phyloP scores from a whole-genome alignment of 2,329 filamentous ascomycete genomes.

The Plectosphaerella plurivora region DNA sequence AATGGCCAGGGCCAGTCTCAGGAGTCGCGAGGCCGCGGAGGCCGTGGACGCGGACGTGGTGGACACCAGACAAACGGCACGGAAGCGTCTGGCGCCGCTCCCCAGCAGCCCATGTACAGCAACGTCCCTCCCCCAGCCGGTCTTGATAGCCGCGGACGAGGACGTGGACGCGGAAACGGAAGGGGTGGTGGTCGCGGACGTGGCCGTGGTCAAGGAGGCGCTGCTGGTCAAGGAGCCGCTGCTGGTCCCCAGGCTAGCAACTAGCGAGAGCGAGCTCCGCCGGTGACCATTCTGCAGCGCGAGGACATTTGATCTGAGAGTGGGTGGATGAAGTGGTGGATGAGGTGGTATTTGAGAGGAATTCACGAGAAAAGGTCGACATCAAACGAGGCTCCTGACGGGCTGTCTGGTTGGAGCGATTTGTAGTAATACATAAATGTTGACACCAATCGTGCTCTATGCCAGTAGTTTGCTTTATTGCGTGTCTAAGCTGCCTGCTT shows the following conservation, averaged over 20 bases:
- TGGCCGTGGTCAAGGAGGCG: slow-evolving; percentile 3
- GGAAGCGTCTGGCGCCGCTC: slow-evolving; percentile 13
- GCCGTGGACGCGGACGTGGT: slow-evolving; percentile 6
- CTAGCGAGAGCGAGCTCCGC: not conserved
- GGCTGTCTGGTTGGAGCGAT: too few species aligned
- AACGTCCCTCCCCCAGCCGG: slow-evolving; percentile 57
- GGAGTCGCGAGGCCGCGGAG: slow-evolving; percentile 14
- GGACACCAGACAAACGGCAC: slow-evolving; percentile 9
- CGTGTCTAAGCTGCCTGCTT: slow-evolving; percentile 4
- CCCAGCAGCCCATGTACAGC: slow-evolving; percentile 33
- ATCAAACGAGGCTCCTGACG: too few species aligned
- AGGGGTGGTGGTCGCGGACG: slow-evolving; percentile 26
- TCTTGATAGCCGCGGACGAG: slow-evolving; percentile 41
- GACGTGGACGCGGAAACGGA: slow-evolving; percentile 31
- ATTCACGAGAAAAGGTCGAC: too few species aligned
- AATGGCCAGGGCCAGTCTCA: slow-evolving; percentile 22
- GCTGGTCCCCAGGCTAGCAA: not conserved
- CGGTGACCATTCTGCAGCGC: too few species aligned
- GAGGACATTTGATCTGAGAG: too few species aligned
- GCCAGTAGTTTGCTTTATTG: too few species aligned
- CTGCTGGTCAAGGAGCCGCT: not conserved
- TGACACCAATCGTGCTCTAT: too few species aligned
- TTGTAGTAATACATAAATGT: too few species aligned
- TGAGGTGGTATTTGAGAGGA: too few species aligned
- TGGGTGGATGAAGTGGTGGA: too few species aligned